These are phyloP conservation scores for Rhizophagus clarus DNA, from an alignment of 192 early-diverging fungal genomes.

Conservation along the genomic window DNA sequence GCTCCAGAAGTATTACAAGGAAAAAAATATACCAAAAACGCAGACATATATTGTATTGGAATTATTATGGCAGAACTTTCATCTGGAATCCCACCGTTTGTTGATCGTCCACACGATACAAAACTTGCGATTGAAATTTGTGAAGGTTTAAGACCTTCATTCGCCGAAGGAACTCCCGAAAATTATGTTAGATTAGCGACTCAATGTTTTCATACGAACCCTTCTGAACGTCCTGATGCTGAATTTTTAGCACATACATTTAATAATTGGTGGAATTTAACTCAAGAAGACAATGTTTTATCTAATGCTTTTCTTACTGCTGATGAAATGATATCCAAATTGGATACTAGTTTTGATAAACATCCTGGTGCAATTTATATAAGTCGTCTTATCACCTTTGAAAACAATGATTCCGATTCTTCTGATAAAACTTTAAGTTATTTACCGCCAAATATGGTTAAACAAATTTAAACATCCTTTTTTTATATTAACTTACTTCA, in stretches of 20 bases:
- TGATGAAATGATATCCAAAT: background rate
- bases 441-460: background rate
- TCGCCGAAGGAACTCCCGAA: constrained; percentile 38
- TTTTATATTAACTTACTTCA: background rate
- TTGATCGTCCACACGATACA: constrained; percentile 33
- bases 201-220: constrained; percentile 15
- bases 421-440: background rate
- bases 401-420: background rate
- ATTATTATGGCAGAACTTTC: constrained; percentile 48
- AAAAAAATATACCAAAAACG: constrained; percentile 32
- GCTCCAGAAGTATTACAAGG: constrained; percentile 19
- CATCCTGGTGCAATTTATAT: background rate
- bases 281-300: background rate
- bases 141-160: constrained; percentile 36
- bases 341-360: background rate
- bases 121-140: constrained; percentile 36
- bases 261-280: background rate
- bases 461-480: background rate
- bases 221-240: background rate
- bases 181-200: constrained; percentile 2
- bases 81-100: constrained; percentile 40
- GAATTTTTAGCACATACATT: background rate
- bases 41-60: constrained; percentile 46
- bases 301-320: too few species aligned
- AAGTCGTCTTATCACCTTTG: constrained; percentile 1